phyloP scores from a whole-genome alignment of 2,329 filamentous ascomycete species.

The Fusarium cyanostomum region DNA sequence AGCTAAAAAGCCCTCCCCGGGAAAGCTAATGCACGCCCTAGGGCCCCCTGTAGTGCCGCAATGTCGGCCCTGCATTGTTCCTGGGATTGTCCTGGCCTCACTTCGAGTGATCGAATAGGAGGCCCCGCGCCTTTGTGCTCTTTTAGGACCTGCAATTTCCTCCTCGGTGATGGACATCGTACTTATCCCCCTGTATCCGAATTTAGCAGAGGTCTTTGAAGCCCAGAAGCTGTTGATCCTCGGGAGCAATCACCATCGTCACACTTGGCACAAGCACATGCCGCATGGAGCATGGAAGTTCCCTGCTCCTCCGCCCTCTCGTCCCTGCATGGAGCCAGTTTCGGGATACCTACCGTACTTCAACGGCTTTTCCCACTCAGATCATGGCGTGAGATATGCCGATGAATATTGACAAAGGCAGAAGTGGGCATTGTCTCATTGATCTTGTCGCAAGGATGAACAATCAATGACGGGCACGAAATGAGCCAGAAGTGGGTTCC shows the following conservation, averaged over 20 bases:
- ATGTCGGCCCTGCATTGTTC: slow-evolving; percentile 33
- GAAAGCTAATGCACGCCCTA: slow-evolving; percentile 34
- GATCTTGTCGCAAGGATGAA: slow-evolving; percentile 1
- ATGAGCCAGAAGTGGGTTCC: slow-evolving; percentile 11
- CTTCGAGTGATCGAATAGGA: slow-evolving; percentile 31
- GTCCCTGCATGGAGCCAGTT: neutral
- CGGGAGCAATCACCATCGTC: slow-evolving; percentile 7
- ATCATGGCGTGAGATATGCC: slow-evolving; percentile 8
- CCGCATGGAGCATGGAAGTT: slow-evolving; percentile 5
- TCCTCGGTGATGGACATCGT: slow-evolving; percentile 31
- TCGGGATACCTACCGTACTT: too few relatives aligned
- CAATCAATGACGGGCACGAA: slow-evolving; percentile 3
- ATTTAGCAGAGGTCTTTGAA: neutral
- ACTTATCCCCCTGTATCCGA: slow-evolving; percentile 14
- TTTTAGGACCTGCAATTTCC: slow-evolving; percentile 38
- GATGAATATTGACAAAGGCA: neutral
- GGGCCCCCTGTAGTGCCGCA: slow-evolving; percentile 26
- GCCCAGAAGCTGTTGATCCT: slow-evolving; percentile 27
- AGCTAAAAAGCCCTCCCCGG: slow-evolving; percentile 35
- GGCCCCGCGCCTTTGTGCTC: slow-evolving; percentile 11
- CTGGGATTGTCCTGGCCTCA: slow-evolving; percentile 16
- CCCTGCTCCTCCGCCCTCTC: slow-evolving; percentile 8
- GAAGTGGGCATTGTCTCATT: neutral
- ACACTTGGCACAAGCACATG: slow-evolving; percentile 2
- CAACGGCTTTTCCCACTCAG: neutral